Evolutionary conservation across 1,139 yeast genomes (phyloP).

Genomic region (Geotrichum phurueaensis): DNA sequence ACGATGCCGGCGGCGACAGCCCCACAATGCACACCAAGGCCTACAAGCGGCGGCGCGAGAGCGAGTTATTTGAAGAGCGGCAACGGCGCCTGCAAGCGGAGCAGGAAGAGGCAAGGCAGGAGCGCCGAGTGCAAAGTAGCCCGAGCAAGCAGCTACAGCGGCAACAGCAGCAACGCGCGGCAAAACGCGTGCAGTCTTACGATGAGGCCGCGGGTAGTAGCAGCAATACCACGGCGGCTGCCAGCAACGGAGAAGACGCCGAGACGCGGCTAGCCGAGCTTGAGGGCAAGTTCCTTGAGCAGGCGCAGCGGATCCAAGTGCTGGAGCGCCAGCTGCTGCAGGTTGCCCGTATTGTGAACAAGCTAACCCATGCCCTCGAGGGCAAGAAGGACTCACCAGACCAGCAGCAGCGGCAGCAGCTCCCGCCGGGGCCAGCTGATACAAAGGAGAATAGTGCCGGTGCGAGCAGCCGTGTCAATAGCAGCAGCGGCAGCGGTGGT

Average conservation of each 20-base stretch:
- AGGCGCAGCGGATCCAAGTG: background rate
- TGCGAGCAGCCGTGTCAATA: background rate
- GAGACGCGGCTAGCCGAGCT: background rate
- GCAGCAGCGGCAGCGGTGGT: background rate
- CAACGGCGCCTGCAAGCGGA: background rate
- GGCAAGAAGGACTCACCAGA: background rate
- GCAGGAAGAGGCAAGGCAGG: background rate
- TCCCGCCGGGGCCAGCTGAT: background rate
- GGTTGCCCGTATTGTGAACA: background rate
- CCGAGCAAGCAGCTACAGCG: background rate
- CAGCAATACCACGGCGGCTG: background rate
- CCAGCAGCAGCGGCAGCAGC: background rate
- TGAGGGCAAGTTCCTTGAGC: background rate
- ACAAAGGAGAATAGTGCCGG: background rate
- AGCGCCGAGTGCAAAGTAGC: background rate
- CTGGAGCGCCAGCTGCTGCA: background rate
- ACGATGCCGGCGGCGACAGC: background rate
- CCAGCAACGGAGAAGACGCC: background rate
- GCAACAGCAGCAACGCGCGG: background rate
- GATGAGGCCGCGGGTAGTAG: background rate
- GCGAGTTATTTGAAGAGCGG: slow-evolving; percentile 1
- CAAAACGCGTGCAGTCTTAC: background rate
- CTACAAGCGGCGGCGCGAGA: slow-evolving; percentile 5
- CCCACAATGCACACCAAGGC: slow-evolving; percentile 13
- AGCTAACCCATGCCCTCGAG: background rate